Conservation (phyloP, 75 land plant species). For the Azolla pinnata region DNA sequence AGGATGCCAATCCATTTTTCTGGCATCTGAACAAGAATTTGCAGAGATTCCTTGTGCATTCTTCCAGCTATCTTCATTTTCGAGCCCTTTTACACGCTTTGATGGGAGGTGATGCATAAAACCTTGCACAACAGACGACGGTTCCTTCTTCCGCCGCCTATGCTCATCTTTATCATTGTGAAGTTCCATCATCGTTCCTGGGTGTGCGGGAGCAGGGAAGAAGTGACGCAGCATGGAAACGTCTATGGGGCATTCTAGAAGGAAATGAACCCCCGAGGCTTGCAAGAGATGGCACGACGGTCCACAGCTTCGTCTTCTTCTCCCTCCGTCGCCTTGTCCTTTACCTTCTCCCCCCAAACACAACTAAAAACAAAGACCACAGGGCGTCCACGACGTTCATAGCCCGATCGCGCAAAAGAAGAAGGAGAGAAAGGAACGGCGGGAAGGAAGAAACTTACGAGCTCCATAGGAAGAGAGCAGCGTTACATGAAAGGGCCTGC, state of each 20-base stretch:
- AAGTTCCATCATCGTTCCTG: neutral
- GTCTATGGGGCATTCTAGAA: slow-evolving; percentile 83
- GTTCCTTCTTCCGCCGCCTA: neutral
- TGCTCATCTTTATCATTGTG: neutral
- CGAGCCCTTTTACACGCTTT: neutral
- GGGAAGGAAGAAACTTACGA: neutral
- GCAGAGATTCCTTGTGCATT: neutral
- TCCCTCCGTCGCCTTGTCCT: slow-evolving; percentile 20
- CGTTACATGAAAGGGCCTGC: no score
- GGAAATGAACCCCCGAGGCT: slow-evolving; percentile 43
- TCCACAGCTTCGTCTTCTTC: no score
- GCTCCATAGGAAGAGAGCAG: no score
- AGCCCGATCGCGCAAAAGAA: neutral
- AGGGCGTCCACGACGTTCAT: neutral
- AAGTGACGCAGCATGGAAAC: slow-evolving; percentile 52
- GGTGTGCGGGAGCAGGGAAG: slow-evolving; percentile 30
- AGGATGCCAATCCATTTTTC: neutral
- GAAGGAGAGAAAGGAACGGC: neutral
- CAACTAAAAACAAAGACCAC: slow-evolving; percentile 30
- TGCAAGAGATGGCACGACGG: slow-evolving; percentile 64
- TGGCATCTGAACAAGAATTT: neutral
- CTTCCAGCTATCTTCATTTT: neutral
- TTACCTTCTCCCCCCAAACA: slow-evolving; percentile 56
- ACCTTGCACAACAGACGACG: neutral
- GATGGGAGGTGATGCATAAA: neutral